phyloP scores from a whole-genome alignment of 768 basidiomycete genomes.

The Leccinellum luteum region DNA sequence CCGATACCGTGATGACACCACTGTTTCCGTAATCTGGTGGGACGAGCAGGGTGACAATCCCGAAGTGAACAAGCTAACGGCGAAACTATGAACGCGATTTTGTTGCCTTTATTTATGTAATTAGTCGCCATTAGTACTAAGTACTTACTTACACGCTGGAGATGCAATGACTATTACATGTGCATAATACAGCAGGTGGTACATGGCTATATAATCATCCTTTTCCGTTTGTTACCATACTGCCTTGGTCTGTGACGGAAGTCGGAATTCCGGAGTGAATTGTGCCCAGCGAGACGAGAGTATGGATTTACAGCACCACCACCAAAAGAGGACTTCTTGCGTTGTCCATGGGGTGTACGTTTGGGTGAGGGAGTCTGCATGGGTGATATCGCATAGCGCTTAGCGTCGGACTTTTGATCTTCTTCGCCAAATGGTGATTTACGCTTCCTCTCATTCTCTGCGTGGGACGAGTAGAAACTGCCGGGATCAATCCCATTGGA shows the following conservation, averaged over 20 bases:
- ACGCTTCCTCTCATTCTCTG: conserved; percentile 36
- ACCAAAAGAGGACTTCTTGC: conserved; percentile 31
- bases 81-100: conserved; percentile 46
- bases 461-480: conserved; percentile 37
- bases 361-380: conserved; percentile 24
- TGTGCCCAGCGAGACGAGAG: conserved; percentile 32
- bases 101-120: not conserved
- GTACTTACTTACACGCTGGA: not conserved
- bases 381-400: conserved; percentile 20
- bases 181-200: conserved; percentile 9
- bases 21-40: conserved; percentile 86
- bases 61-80: conserved; percentile 37
- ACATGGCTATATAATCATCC: conserved; percentile 35
- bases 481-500: conserved; percentile 31
- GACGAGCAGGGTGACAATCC: conserved; percentile 52
- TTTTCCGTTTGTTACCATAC: conserved; percentile 35
- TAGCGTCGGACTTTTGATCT: conserved; percentile 18
- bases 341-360: conserved; percentile 19
- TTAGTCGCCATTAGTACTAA: not conserved
- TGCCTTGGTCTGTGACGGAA: conserved; percentile 21
- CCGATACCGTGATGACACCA: conserved; percentile 79
- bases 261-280: conserved; percentile 33
- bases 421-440: conserved; percentile 37
- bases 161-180: conserved; percentile 3
- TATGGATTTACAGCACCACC: conserved; percentile 36